Percentiles rank a stretch among this genome's conserved stretches.
Evolutionary conservation across 768 basidiomycete species (phyloP).

Genomic region (Hypholoma fasciculare): DNA sequence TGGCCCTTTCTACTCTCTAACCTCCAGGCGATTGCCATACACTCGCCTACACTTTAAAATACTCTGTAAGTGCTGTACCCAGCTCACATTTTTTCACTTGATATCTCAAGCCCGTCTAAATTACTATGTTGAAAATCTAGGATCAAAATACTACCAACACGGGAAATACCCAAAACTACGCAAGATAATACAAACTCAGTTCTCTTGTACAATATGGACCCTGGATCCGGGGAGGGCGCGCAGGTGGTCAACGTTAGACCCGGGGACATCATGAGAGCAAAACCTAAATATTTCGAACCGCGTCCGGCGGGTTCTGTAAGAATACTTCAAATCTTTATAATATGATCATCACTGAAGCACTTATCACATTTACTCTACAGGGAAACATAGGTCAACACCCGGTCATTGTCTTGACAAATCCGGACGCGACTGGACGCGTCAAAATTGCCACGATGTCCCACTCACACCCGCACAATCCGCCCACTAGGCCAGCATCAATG

Average conservation of each 20-base stretch:
- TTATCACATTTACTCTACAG: not conserved
- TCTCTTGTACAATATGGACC: not conserved
- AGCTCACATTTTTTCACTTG: too few species aligned
- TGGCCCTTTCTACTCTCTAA: too few species aligned
- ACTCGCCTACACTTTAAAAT: too few species aligned
- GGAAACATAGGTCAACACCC: slow-evolving; percentile 15
- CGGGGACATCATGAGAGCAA: slow-evolving; percentile 18
- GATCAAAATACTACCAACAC: too few species aligned
- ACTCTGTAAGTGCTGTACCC: too few species aligned
- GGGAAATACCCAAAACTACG: not conserved
- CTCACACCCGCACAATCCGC: slow-evolving; percentile 14
- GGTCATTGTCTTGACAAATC: slow-evolving; percentile 14
- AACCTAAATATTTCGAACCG: slow-evolving; percentile 17
- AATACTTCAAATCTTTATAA: not conserved
- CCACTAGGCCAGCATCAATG: slow-evolving; percentile 9
- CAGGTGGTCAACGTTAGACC: not conserved
- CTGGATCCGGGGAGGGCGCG: not conserved
- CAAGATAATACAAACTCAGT: not conserved
- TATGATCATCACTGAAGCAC: not conserved
- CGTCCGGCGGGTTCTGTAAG: slow-evolving; percentile 12
- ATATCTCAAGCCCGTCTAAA: too few species aligned
- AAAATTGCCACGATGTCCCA: slow-evolving; percentile 18
- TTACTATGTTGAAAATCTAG: too few species aligned
- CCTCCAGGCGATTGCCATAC: too few species aligned
- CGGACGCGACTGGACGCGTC: slow-evolving; percentile 11